Evolutionary conservation across 257 asterid species (phyloP).

Genomic region (Hygrophila difformis): DNA sequence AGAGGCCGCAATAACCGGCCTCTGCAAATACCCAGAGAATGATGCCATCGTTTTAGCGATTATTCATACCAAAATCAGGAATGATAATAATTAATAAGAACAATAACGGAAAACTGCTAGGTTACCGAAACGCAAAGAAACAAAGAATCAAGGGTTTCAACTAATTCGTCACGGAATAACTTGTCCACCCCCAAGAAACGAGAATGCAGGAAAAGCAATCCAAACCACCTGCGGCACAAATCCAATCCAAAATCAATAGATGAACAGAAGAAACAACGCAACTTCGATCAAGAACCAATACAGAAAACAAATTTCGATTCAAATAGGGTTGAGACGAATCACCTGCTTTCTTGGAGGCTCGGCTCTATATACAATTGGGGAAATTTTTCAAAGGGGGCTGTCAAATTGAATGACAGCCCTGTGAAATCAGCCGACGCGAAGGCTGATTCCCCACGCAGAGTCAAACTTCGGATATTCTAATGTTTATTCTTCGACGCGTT

Average conservation of each 20-base stretch:
- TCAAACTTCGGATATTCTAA: too few species aligned
- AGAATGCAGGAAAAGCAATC: constrained; percentile 19
- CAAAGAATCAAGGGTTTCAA: too few species aligned
- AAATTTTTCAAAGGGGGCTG: constrained; percentile 21
- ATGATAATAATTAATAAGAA: too few species aligned
- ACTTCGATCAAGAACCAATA: too few species aligned
- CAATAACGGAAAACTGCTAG: too few species aligned
- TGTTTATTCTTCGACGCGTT: constrained; percentile 28
- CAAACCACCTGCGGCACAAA: constrained; percentile 26
- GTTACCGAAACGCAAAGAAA: neutral
- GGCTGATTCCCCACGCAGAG: neutral
- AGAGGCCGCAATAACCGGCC: constrained; percentile 85
- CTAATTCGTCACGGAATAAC: too few species aligned
- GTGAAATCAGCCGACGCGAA: constrained; percentile 7
- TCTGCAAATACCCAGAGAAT: constrained; percentile 60
- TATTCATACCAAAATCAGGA: too few species aligned
- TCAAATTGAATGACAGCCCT: constrained; percentile 37
- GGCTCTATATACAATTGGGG: neutral
- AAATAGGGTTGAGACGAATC: neutral
- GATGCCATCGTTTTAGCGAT: constrained; percentile 65
- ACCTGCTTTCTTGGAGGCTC: constrained; percentile 23
- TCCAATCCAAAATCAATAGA: neutral
- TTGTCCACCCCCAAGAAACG: neutral
- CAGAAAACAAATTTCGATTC: too few species aligned
- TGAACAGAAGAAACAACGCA: too few species aligned